Base-by-base conservation (phyloP, 768 basidiomycete genomes). In the Floccularia luteovirens region DNA sequence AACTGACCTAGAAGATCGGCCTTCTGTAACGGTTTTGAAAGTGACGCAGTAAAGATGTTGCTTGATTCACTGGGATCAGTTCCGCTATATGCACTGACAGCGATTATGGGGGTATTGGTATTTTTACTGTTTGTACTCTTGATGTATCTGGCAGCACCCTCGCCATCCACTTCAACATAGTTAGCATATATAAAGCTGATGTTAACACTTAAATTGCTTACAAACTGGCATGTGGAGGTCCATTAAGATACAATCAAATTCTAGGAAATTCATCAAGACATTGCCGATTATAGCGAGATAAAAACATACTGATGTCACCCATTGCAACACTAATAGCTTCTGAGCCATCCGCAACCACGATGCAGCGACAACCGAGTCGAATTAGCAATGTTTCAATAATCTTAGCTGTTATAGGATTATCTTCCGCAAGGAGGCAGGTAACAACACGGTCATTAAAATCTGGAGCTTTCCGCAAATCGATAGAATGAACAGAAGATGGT, bases 341-440 rank as follows among this genome's bases (percentile, higher is more conserved):
- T 3, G 93, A 90, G 5, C 96, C 96, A 62, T 98, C 92, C 31
- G 90, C 79, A 13, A 97, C 96, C 6, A 97, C 88, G 7, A 97
- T 84, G 58, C 90, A 91, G 13, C 93, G 84, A 59, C 94, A 98
- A 1, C 96, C 96, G 44, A 98, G 75, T 24, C 93, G 82, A 45
- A 90, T 86, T 34, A 99, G 75, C 32, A 98, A 62, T 2, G 93
- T 98, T 60, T 97, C 92, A 36, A 97, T 82, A 36, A 99, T 97
- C 68, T 98, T 97, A 23, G 89, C 88, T 0, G 92, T 94, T 48
- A 98, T 97, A 1, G 96, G 96, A 53, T 99, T 98, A 52, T 98
- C 92, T 59, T 98, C 96, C 1, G 94, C 96, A 24, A 99, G 72
- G 20, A 99, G 60, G 53, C 90, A 92, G 28, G 92, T 96, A 39